Percentiles rank a stretch among this genome's conserved stretches.
Conservation (phyloP, 148 eudicot species). For the Chenopodium album region DNA sequence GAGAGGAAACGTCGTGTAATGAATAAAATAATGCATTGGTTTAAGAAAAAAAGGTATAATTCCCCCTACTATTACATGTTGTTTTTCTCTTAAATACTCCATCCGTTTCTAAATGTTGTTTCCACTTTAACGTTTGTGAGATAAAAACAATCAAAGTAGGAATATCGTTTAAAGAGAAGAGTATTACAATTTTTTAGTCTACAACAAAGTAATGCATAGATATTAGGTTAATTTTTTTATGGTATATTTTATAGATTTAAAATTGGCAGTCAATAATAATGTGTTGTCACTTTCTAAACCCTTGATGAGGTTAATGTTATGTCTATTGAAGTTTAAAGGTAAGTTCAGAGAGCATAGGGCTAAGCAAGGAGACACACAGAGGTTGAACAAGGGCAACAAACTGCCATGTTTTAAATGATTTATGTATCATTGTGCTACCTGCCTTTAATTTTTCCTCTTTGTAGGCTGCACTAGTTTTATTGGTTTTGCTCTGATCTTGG, state of each 20-base stretch:
- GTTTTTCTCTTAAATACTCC: no score
- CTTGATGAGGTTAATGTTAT: conserved; percentile 27
- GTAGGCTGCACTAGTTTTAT: conserved; percentile 3
- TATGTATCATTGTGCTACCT: conserved; percentile 29
- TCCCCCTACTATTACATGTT: no score
- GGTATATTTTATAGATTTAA: no score
- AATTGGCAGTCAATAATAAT: not conserved
- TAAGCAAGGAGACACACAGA: conserved; percentile 13
- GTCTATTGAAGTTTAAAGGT: conserved; percentile 21
- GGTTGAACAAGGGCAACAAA: not conserved
- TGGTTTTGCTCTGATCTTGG: conserved; percentile 11
- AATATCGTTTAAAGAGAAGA: no score
- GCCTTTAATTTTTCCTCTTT: conserved; percentile 4
- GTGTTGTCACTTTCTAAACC: conserved; percentile 25
- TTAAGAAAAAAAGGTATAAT: no score
- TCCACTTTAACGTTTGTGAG: no score
- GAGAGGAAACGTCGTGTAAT: not conserved
- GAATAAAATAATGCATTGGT: not conserved
- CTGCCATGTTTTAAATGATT: conserved; percentile 27
- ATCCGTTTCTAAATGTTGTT: no score
- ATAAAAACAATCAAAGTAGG: no score
- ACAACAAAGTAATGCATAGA: not conserved
- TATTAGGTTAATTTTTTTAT: not conserved
- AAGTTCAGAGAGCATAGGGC: conserved; percentile 15
- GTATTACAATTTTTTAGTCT: no score